Evolutionary conservation across 352 stramenopile species (phyloP), one percentile per base, ranked within the genome.

Genomic region (Globisporangium polare): DNA sequence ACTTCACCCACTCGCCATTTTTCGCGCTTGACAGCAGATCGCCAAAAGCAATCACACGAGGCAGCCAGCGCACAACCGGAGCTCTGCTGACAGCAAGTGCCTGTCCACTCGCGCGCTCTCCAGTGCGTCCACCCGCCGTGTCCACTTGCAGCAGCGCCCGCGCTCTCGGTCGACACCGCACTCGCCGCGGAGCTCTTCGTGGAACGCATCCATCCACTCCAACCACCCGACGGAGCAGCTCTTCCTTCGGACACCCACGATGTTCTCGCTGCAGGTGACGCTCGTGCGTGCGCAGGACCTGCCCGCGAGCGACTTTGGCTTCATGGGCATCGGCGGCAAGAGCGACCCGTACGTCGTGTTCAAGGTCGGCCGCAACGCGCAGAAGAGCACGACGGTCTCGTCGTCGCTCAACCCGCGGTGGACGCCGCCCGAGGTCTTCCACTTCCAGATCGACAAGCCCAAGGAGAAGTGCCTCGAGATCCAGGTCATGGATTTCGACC

Each of bases 291-390:
- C 77, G 29, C 66, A 64, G 47, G 76, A 89, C 63, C 60, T 89
- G 37, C 67, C 75, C 13, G 72, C 74, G 37, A 83, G 75, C 50
- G 80, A 89, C 64, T 87, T 86, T 22, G 73, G 75, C 24, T 84
- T 90, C 66, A 75, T 89, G 67, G 79, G 77, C 20, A 80, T 90
- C 18, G 81, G 78, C 50, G 81, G 81, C 62, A 89, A 90, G 67
- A 89, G 78, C 60, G 81, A 90, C 69, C 81, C 81, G 64, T 90
- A 90, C 66, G 77, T 90, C 54, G 60, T 79, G 24, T 73, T 90
- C 59, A 83, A 88, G 47, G 55, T 89, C 45, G 79, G 74, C 3
- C 68, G 68, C 55, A 58, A 74, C 45, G 65, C 64, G 41, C 72
- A 83, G 27, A 87, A 87, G 65, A 86, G 72, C 50, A 83, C 77